Evolutionary conservation across 2,329 filamentous ascomycete species (phyloP), one percentile per base, ranked within the genome.

Genomic region (Penicillium hesseltinei): DNA sequence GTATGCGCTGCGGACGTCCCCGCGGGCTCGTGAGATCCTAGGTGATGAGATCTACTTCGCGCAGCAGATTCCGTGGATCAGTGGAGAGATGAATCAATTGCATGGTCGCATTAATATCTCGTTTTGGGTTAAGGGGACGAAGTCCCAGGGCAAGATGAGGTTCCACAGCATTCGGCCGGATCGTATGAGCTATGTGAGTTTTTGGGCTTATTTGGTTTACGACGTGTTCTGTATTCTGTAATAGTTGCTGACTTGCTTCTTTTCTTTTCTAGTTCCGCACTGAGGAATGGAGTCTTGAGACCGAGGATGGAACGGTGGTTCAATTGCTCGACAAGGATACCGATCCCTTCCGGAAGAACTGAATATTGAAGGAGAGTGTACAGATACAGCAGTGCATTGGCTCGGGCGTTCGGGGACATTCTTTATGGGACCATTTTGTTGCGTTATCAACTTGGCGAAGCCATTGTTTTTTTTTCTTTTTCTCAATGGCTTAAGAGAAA

Each of bases 1-100:
- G 29, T 99, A 97, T 81, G 90, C 93, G 1, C 84, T 99, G 62
- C 90, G 94, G 62, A 95, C 90, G 3, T 91, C 88, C 56, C 78
- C 84, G 3, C 78, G 81, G 58, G 94, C 92, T 45, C 86, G 92
- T 69, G 87, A 86, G 56, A 78, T 88, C 45, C 84, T 99, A 29
- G 94, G 94, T 62, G 90, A 97, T 75, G 88, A 93, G 77, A 88
- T 94, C 69, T 91, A 91, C 76, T 93, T 92, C 76, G 82, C 84
- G 65, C 82, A 85, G 71, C 84, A 88, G 75, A 89, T 93, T 71
- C 90, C 90, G 44, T 93, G 89, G 89, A 92, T 94, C 69, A 81
- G 83, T 68, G 90, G 90, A 60, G 87, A 91, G 79, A 89, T 99
- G 83, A 95, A 97, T 78, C 93, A 96, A 80, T 77, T 97, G 73